Evolutionary conservation across 1,284 basidiomycete genomes (phyloP).

Genomic region (Ustilago bromivora): DNA sequence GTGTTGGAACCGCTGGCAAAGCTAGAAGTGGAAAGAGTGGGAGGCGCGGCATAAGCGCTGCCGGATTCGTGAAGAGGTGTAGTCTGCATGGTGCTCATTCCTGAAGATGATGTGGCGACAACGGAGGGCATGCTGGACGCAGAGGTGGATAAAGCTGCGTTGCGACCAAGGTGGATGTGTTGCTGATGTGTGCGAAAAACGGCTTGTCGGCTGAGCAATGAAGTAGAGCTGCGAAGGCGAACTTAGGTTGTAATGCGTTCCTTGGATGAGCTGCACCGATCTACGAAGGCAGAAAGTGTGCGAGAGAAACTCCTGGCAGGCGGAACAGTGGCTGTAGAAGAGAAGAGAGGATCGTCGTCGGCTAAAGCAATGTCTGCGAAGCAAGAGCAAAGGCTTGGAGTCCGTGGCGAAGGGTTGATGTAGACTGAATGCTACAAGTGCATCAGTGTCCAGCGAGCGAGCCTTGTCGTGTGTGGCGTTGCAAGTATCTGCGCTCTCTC

Average conservation of each 20-base stretch:
- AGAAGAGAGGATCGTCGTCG: background rate
- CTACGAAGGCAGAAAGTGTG: background rate
- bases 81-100: slow-evolving; percentile 33
- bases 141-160: background rate
- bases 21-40: slow-evolving; percentile 38
- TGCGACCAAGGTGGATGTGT: no score
- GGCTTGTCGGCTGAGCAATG: background rate
- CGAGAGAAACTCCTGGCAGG: background rate
- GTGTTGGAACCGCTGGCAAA: slow-evolving; percentile 52
- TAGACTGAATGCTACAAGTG: background rate
- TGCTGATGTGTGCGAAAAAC: no score
- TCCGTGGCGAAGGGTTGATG: background rate
- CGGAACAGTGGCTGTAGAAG: background rate
- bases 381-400: background rate
- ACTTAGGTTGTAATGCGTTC: background rate
- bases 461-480: background rate
- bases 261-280: background rate
- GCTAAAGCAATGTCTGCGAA: background rate
- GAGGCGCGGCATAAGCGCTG: slow-evolving; percentile 41
- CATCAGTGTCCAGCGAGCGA: background rate
- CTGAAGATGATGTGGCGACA: slow-evolving; percentile 32
- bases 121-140: slow-evolving; percentile 34
- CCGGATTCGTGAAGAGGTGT: slow-evolving; percentile 39
- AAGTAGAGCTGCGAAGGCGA: background rate
- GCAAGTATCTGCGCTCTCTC: background rate